A percentile compares a stretch with the other conserved stretches of the same genome.
phyloP scores from a whole-genome alignment of 805 yeast species.

The Brettanomyces bruxellensis region DNA sequence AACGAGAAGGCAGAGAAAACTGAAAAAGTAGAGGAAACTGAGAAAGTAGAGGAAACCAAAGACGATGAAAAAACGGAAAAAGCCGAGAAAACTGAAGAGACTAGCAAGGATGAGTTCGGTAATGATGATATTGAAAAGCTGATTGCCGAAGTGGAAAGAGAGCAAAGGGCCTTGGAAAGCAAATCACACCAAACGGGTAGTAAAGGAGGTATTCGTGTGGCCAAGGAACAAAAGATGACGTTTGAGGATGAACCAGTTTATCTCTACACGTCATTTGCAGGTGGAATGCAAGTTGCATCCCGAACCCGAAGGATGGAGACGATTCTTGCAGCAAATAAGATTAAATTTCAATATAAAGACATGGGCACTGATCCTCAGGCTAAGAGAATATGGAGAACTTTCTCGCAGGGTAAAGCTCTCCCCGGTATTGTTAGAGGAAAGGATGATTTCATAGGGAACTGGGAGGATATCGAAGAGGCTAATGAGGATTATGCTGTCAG shows the following conservation, averaged over 20 bases:
- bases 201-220: conserved; percentile 21
- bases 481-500: conserved; percentile 68
- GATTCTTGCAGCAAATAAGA: conserved; percentile 64
- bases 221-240: conserved; percentile 24
- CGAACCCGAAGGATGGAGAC: conserved; percentile 70
- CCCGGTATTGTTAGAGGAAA: conserved; percentile 84
- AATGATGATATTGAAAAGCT: conserved; percentile 17
- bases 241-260: conserved; percentile 55
- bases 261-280: conserved; percentile 78
- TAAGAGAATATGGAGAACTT: conserved; percentile 73
- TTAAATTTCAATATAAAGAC: conserved; percentile 63
- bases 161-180: conserved; percentile 9
- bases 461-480: conserved; percentile 79
- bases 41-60: conserved; percentile 1
- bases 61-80: conserved; percentile 1
- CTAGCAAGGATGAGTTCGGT: neutral
- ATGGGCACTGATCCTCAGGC: conserved; percentile 85
- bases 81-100: conserved; percentile 5
- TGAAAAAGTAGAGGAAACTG: conserved; percentile 3
- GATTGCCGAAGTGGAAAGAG: conserved; percentile 20
- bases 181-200: conserved; percentile 1
- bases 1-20: conserved; percentile 2
- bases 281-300: conserved; percentile 71
- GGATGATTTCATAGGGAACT: conserved; percentile 76
- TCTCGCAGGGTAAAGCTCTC: conserved; percentile 58